phyloP scores from a whole-genome alignment of 176 grass and related monocot genomes.

The Carex cristatella region DNA sequence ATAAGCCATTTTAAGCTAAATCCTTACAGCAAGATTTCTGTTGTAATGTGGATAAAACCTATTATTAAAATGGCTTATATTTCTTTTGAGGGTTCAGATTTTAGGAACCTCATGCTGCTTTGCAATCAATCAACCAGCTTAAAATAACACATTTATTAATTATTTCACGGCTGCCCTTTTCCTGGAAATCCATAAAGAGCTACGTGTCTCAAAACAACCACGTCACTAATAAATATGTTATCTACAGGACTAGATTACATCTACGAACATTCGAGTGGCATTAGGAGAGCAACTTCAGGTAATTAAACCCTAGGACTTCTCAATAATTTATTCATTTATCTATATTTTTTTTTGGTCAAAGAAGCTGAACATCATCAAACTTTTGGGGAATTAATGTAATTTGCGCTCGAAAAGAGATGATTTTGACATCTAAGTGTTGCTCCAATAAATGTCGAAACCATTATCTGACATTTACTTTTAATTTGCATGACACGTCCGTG shows the following conservation, averaged over 20 bases:
- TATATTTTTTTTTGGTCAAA: not conserved
- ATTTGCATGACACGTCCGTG: not conserved
- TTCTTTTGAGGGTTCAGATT: not conserved
- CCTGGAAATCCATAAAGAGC: not conserved
- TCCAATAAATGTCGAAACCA: not conserved
- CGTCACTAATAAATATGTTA: not conserved
- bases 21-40: no score
- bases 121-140: not conserved
- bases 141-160: not conserved
- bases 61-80: no score
- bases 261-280: not conserved
- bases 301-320: not conserved
- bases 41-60: no score
- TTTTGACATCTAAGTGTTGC: not conserved
- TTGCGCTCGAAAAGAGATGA: not conserved
- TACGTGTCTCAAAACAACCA: not conserved
- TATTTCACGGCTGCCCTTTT: not conserved
- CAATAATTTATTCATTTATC: not conserved
- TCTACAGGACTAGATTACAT: not conserved
- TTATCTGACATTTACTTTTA: not conserved
- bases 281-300: conserved; percentile 1
- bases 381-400: not conserved
- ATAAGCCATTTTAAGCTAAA: no score
- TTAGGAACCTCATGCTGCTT: not conserved
- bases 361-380: not conserved